Conservation (phyloP, 2,329 filamentous ascomycete genomes). For the Orbilia ellipsospora region DNA sequence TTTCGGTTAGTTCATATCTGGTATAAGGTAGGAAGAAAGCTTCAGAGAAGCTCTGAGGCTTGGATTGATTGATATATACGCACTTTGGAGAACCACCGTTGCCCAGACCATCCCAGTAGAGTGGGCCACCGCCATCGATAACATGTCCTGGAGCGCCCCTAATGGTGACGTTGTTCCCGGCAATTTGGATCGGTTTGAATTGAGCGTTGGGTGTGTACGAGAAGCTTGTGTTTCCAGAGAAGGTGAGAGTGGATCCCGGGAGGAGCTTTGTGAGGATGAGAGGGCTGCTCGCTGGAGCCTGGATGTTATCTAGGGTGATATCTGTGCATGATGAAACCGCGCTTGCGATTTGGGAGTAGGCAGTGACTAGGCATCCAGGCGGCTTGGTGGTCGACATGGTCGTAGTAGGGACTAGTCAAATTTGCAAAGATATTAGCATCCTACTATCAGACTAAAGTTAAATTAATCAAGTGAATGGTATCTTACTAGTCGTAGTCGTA, state of each 20-base stretch:
- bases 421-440: background rate
- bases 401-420: slow-evolving; percentile 7
- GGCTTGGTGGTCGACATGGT: slow-evolving; percentile 21
- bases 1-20: background rate
- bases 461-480: background rate
- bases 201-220: slow-evolving; percentile 62
- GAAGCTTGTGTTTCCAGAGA: slow-evolving; percentile 63
- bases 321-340: slow-evolving; percentile 63
- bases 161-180: slow-evolving; percentile 63
- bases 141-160: slow-evolving; percentile 61
- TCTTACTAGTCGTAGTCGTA: slow-evolving; percentile 3
- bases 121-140: slow-evolving; percentile 63
- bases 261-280: slow-evolving; percentile 64
- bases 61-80: background rate
- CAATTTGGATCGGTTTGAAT: slow-evolving; percentile 62
- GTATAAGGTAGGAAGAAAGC: background rate
- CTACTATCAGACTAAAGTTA: background rate
- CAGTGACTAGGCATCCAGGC: slow-evolving; percentile 54
- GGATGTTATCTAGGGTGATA: slow-evolving; percentile 63
- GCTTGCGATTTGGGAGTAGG: slow-evolving; percentile 61
- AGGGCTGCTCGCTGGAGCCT: slow-evolving; percentile 62
- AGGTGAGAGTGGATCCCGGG: slow-evolving; percentile 64
- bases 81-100: slow-evolving; percentile 62
- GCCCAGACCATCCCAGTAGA: slow-evolving; percentile 65
- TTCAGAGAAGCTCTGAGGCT: too few species aligned